These are phyloP conservation scores for Lachnum nothofagi DNA, from an alignment of 2,329 filamentous ascomycete genomes.

Conservation along the genomic window DNA sequence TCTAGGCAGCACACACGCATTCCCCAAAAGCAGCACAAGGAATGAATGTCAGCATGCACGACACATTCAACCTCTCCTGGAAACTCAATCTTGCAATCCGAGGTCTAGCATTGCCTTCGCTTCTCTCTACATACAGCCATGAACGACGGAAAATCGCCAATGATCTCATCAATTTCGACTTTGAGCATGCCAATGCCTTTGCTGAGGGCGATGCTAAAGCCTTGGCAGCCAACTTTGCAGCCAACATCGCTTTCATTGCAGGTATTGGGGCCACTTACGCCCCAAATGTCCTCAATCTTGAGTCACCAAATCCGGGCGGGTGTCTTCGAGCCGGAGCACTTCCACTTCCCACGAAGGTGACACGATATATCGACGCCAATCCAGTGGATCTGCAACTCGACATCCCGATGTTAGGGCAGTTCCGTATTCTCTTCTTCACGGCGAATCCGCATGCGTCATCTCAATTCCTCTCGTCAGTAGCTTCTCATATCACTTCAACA, in stretches of 20 bases:
- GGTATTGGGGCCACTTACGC: conserved; percentile 66
- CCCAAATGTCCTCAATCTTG: conserved; percentile 56
- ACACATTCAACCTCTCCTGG: conserved; percentile 58
- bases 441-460: conserved; percentile 53
- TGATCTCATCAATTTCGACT: conserved; percentile 61
- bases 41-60: conserved; percentile 54
- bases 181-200: conserved; percentile 52
- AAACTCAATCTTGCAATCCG: conserved; percentile 48
- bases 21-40: conserved; percentile 60
- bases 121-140: conserved; percentile 57
- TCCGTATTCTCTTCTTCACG: conserved; percentile 68
- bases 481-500: conserved; percentile 46
- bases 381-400: conserved; percentile 73
- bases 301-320: conserved; percentile 45
- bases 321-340: conserved; percentile 39
- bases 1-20: conserved; percentile 51
- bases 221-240: conserved; percentile 63
- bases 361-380: conserved; percentile 71
- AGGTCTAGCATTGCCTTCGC: conserved; percentile 47
- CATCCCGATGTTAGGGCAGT: conserved; percentile 72
- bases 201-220: conserved; percentile 58
- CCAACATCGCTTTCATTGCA: conserved; percentile 68
- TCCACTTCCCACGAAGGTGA: conserved; percentile 60
- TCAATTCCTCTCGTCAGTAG: conserved; percentile 57
- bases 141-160: conserved; percentile 60